Conservation (phyloP, 2,329 filamentous ascomycete genomes). For the Aureobasidium sp. region DNA sequence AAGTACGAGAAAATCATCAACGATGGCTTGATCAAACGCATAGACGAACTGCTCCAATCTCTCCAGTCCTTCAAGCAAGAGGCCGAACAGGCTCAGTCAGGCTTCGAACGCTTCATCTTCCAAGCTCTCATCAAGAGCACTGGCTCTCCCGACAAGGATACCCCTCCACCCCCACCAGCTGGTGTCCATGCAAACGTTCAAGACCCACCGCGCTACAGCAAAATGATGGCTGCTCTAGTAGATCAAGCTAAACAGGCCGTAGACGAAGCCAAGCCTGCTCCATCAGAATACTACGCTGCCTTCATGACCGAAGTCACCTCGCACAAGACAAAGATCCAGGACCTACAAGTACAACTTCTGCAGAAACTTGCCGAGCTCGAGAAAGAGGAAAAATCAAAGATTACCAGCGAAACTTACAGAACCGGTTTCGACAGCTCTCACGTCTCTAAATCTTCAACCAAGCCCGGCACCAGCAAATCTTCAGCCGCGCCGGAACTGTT, state of each 20-base stretch:
- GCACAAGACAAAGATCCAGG: slow-evolving; percentile 71
- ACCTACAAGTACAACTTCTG: slow-evolving; percentile 67
- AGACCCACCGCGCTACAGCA: slow-evolving; percentile 76
- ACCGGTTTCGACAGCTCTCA: slow-evolving; percentile 86
- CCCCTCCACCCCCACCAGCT: slow-evolving; percentile 68
- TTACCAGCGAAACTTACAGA: slow-evolving; percentile 84
- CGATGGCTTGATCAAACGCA: slow-evolving; percentile 78
- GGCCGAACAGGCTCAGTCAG: slow-evolving; percentile 51
- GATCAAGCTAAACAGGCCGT: slow-evolving; percentile 87
- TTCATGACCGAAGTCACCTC: slow-evolving; percentile 72
- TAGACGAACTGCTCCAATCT: slow-evolving; percentile 68
- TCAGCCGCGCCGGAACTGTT: slow-evolving; percentile 44
- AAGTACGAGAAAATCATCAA: slow-evolving; percentile 93
- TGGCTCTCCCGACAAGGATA: slow-evolving; percentile 62
- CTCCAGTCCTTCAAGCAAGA: slow-evolving; percentile 64
- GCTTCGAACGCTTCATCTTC: slow-evolving; percentile 78
- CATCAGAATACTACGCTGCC: slow-evolving; percentile 56
- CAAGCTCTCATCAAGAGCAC: slow-evolving; percentile 79
- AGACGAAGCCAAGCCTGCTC: slow-evolving; percentile 61
- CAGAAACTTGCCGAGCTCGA: slow-evolving; percentile 73
- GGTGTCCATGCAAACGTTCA: slow-evolving; percentile 71
- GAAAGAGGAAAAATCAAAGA: slow-evolving; percentile 78
- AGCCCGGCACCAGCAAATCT: slow-evolving; percentile 20
- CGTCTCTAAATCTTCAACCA: slow-evolving; percentile 52
- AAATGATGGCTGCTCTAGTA: slow-evolving; percentile 96